Conservation (phyloP, 1,139 yeast genomes). For the Blastobotrys capitulatus region DNA sequence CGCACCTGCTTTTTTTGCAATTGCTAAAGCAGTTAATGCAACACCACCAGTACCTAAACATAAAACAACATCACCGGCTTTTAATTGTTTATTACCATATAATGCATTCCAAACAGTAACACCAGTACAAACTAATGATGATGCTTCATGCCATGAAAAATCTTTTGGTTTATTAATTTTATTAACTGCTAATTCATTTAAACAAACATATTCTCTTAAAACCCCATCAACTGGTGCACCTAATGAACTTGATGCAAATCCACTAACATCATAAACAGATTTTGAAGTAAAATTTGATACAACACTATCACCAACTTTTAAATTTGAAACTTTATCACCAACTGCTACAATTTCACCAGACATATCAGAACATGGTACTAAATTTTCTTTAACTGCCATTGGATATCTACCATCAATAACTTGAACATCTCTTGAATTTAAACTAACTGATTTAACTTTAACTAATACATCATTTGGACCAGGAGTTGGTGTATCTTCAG, state of each 20-base stretch:
- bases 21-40: slow-evolving; percentile 16
- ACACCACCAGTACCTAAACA: slow-evolving; percentile 21
- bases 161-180: slow-evolving; percentile 8
- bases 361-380: slow-evolving; percentile 18
- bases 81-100: slow-evolving; percentile 14
- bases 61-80: slow-evolving; percentile 18
- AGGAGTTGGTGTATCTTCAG: slow-evolving; percentile 14
- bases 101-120: slow-evolving; percentile 20
- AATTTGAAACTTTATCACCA: slow-evolving; percentile 12
- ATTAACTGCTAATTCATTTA: slow-evolving; percentile 12
- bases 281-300: slow-evolving; percentile 13
- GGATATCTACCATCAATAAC: slow-evolving; percentile 15
- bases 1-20: slow-evolving; percentile 21
- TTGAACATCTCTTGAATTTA: slow-evolving; percentile 21
- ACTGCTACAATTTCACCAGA: slow-evolving; percentile 19
- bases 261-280: background rate
- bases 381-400: slow-evolving; percentile 8
- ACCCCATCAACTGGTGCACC: slow-evolving; percentile 20
- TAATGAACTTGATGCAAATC: slow-evolving; percentile 3
- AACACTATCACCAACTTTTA: slow-evolving; percentile 16
- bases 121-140: slow-evolving; percentile 18
- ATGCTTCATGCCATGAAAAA: slow-evolving; percentile 15
- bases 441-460: slow-evolving; percentile 18
- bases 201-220: slow-evolving; percentile 15
- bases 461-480: slow-evolving; percentile 18